Evolutionary conservation across 192 early-diverging fungal species (phyloP).

Genomic region (Geosiphon pyriformis): DNA sequence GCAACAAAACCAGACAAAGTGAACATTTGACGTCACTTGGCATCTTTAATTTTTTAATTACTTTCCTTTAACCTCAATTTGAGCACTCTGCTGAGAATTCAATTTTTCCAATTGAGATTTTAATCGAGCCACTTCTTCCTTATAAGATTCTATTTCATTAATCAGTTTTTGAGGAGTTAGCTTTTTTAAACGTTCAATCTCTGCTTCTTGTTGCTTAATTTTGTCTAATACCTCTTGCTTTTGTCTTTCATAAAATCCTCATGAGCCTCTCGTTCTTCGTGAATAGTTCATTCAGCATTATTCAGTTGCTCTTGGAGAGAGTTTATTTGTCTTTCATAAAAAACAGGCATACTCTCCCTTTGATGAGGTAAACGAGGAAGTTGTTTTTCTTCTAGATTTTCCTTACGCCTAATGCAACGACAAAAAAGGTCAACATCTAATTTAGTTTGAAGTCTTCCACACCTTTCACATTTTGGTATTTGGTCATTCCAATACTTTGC

Average conservation of each 20-base stretch:
- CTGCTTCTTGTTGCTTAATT: neutral
- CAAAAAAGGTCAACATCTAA: neutral
- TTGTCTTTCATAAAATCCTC: neutral
- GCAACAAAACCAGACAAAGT: too few species aligned
- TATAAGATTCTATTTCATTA: neutral
- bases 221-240: neutral
- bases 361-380: neutral
- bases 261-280: neutral
- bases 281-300: neutral
- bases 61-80: too few species aligned
- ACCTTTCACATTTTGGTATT: neutral
- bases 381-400: neutral
- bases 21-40: too few species aligned
- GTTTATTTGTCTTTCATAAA: slow-evolving; percentile 8
- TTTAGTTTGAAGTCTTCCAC: neutral
- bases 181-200: neutral
- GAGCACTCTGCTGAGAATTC: neutral
- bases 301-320: neutral
- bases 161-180: too few species aligned
- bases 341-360: neutral
- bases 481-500: neutral
- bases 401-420: neutral
- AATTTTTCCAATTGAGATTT: neutral
- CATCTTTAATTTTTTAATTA: too few species aligned
- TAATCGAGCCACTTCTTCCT: neutral